Conservation (phyloP, 345 rosid species). For the Firmiana major region DNA sequence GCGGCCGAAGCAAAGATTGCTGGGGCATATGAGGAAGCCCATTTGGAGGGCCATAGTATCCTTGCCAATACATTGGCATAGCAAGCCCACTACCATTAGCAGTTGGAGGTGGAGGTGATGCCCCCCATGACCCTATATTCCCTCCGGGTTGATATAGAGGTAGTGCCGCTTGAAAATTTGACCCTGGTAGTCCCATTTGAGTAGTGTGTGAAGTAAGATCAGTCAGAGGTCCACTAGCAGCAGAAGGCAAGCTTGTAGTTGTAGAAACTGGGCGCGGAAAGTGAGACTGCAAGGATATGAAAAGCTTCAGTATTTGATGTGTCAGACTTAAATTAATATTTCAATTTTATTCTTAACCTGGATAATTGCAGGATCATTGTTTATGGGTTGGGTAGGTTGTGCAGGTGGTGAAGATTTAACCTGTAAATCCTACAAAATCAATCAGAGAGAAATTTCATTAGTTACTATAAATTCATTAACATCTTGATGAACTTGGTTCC, state of each 20-base stretch:
- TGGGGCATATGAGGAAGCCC: constrained; percentile 83
- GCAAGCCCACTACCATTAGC: constrained; percentile 60
- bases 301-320: constrained; percentile 7
- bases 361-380: constrained; percentile 91
- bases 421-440: constrained; percentile 71
- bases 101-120: constrained; percentile 58
- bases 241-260: constrained; percentile 54
- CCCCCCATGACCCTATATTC: constrained; percentile 73
- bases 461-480: background rate
- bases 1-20: constrained; percentile 74
- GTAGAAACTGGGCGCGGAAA: constrained; percentile 60
- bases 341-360: constrained; percentile 47
- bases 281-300: constrained; percentile 67
- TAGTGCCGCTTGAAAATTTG: constrained; percentile 63
- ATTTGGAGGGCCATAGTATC: constrained; percentile 75
- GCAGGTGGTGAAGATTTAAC: constrained; percentile 88
- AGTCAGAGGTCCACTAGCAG: constrained; percentile 46
- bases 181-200: constrained; percentile 57
- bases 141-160: constrained; percentile 93
- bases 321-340: constrained; percentile 3
- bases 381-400: constrained; percentile 60
- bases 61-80: constrained; percentile 90
- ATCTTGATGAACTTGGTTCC: background rate
- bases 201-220: constrained; percentile 54
- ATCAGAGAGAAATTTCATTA: background rate